Evolutionary conservation across 2,329 filamentous ascomycete genomes (phyloP).

Genomic region (Pseudogymnoascus sp.): DNA sequence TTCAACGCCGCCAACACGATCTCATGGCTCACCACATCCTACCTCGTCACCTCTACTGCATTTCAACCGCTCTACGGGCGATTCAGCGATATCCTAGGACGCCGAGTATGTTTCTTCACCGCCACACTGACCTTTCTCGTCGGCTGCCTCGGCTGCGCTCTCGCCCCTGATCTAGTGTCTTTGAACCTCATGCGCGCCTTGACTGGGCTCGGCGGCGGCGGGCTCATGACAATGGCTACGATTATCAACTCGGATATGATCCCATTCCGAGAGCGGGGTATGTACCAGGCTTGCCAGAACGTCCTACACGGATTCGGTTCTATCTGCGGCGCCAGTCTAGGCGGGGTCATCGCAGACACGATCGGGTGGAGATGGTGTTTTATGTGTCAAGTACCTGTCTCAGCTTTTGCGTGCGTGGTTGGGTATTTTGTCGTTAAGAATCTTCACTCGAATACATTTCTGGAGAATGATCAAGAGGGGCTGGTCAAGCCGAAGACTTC

Average conservation of each 20-base stretch:
- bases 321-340: conserved; percentile 55
- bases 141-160: conserved; percentile 57
- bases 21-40: conserved; percentile 68
- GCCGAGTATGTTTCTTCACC: conserved; percentile 55
- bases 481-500: conserved; percentile 26
- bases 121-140: conserved; percentile 52
- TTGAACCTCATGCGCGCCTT: conserved; percentile 59
- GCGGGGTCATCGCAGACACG: conserved; percentile 54
- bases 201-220: conserved; percentile 62
- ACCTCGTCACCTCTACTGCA: conserved; percentile 62
- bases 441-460: conserved; percentile 21
- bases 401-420: conserved; percentile 44
- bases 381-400: conserved; percentile 53
- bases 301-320: conserved; percentile 54
- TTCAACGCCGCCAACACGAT: conserved; percentile 65
- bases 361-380: conserved; percentile 65
- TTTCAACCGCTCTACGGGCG: conserved; percentile 66
- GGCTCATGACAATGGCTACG: conserved; percentile 58
- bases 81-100: conserved; percentile 61
- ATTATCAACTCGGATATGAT: conserved; percentile 60
- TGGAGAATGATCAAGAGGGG: conserved; percentile 15
- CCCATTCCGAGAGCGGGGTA: conserved; percentile 45
- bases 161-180: conserved; percentile 49
- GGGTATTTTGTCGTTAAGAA: conserved; percentile 47
- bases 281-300: conserved; percentile 56